Base-by-base conservation (phyloP, 768 basidiomycete genomes). In the Phlebiopsis flavidoalba region DNA sequence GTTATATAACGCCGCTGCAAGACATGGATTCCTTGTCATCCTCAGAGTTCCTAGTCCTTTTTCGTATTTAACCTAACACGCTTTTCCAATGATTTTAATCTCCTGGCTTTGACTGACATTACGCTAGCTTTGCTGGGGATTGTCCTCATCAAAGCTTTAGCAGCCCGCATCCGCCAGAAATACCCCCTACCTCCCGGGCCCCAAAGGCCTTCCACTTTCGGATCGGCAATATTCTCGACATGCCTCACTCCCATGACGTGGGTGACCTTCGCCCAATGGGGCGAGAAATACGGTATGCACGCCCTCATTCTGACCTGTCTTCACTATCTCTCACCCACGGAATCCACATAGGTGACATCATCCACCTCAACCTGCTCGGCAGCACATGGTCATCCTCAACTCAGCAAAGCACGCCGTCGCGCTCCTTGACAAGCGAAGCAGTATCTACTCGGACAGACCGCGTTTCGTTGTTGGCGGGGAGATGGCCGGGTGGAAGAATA, bases 361-460 rank as follows among this genome's bases (percentile, higher is more conserved):
- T 70, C 3, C 72, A 67, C 35, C 57, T 73, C 8, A 65, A 62
- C n/a, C 54, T 72, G 22, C 62, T 73, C 36, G 67, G 70, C 70
- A 72, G 49, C 64, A 64, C 17, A 69, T 69, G 49, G 59, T 73
- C 53, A 64, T 73, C 52, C 63, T 74, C 15, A 72, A 73, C 63
- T 69, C 69, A 5, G 33, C 64, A 1, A 51, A 64, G 46, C 63
- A 64, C 24, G 72, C 72, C 3, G 40, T 64, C 15, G 72, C 70
- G 10, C 46, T 73, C 11, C 65, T 74, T n/a, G 70, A 73, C 49
- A 70, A 70, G 64, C 65, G 67, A 59, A 70, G 70, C 52, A 47
- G 61, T 33, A 67, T 69, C 54, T 73, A 73, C 62, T 72, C 73
- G 1, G 70, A 70, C 31, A 65, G 72, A 17, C 70, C 71, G 0